A percentile compares a stretch with the other conserved stretches of the same genome.
Conservation (phyloP, 2,329 filamentous ascomycete genomes). For the Sporothrix variecibatus region DNA sequence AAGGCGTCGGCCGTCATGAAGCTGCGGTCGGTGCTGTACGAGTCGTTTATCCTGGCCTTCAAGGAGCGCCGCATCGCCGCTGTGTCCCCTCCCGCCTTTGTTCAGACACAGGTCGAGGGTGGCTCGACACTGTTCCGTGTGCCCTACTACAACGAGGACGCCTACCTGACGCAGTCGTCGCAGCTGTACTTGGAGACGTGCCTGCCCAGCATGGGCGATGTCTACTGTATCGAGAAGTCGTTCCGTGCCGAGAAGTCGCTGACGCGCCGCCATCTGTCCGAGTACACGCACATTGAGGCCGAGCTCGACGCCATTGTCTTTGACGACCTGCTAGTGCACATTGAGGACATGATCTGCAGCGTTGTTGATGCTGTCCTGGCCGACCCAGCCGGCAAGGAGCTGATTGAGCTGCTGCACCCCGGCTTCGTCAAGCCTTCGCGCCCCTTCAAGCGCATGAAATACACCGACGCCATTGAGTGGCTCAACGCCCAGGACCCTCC, state of each 20-base stretch:
- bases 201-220: slow-evolving; percentile 85
- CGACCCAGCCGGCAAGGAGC: slow-evolving; percentile 70
- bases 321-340: slow-evolving; percentile 79
- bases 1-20: slow-evolving; percentile 83
- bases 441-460: slow-evolving; percentile 94
- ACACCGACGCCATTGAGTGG: slow-evolving; percentile 93
- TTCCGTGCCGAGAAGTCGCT: slow-evolving; percentile 97
- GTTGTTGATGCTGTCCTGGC: slow-evolving; percentile 77
- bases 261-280: slow-evolving; percentile 85
- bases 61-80: slow-evolving; percentile 76
- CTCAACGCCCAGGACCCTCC: slow-evolving; percentile 75
- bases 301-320: slow-evolving; percentile 97
- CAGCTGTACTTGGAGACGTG: slow-evolving; percentile 97
- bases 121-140: slow-evolving; percentile 89
- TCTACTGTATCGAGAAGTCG: slow-evolving; percentile 97
- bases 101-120: slow-evolving; percentile 93
- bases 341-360: slow-evolving; percentile 84
- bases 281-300: slow-evolving; percentile 96
- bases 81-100: slow-evolving; percentile 85
- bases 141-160: slow-evolving; percentile 63
- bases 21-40: slow-evolving; percentile 77
- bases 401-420: slow-evolving; percentile 87
- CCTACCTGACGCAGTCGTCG: slow-evolving; percentile 94
- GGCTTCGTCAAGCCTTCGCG: slow-evolving; percentile 77
- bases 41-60: slow-evolving; percentile 78